Evolutionary conservation across 2,329 filamentous ascomycete species (phyloP).

Genomic region (Graphium sp.): DNA sequence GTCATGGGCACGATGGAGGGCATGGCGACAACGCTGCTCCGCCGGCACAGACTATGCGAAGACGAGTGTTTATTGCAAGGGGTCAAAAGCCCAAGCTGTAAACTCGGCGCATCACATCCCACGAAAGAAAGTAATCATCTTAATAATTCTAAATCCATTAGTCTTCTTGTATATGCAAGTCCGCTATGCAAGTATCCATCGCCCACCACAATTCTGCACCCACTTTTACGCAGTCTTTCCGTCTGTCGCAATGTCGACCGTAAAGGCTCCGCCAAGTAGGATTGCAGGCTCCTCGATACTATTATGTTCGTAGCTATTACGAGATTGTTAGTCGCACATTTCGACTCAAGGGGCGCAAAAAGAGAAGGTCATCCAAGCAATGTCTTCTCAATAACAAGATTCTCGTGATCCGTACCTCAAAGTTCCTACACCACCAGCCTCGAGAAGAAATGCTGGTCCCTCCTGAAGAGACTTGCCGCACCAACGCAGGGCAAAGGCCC

Average conservation of each 20-base stretch:
- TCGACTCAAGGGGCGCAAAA: too few species aligned
- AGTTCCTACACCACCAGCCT: conserved; percentile 72
- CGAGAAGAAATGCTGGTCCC: conserved; percentile 66
- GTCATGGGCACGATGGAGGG: too few species aligned
- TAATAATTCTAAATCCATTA: too few species aligned
- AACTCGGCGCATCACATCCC: too few species aligned
- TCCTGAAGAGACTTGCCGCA: conserved; percentile 54
- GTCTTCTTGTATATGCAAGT: too few species aligned
- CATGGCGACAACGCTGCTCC: too few species aligned
- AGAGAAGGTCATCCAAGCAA: too few species aligned
- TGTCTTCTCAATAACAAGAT: not conserved
- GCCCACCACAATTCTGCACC: too few species aligned
- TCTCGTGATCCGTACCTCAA: conserved; percentile 39
- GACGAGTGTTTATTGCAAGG: conserved; percentile 18
- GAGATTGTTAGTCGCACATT: too few species aligned
- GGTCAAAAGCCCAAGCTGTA: conserved; percentile 10
- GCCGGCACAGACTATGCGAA: conserved; percentile 20
- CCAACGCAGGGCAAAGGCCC: conserved; percentile 83
- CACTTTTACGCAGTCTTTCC: conserved; percentile 7
- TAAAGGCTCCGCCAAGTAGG: conserved; percentile 57
- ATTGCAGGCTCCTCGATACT: conserved; percentile 66
- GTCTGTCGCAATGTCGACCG: conserved; percentile 21
- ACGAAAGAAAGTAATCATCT: too few species aligned
- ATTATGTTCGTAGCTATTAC: conserved; percentile 58
- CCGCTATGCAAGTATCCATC: too few species aligned